Evolutionary conservation across 164 flowering plant genomes (phyloP).

Genomic region (Stephania cephalantha): DNA sequence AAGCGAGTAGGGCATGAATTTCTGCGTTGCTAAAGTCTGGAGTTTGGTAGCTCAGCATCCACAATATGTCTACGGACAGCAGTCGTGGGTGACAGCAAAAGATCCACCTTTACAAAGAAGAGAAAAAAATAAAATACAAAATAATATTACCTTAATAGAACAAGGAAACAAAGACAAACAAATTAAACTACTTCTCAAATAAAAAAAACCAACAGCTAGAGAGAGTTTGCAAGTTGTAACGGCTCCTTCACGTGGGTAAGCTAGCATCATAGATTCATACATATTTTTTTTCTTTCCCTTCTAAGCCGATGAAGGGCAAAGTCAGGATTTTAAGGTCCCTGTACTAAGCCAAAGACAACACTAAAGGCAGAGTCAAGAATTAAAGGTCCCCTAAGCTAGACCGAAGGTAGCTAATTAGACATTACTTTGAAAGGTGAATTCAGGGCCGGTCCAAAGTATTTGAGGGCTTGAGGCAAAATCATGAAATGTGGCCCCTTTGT

Average conservation of each 20-base stretch:
- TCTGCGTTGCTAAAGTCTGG: conserved; percentile 14
- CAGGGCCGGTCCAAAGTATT: too few species aligned
- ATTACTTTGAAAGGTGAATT: too few species aligned
- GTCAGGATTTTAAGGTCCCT: too few species aligned
- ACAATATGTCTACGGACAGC: neutral
- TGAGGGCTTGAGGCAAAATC: too few species aligned
- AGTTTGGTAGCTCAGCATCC: conserved; percentile 2
- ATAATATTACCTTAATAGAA: neutral
- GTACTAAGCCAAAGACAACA: too few species aligned
- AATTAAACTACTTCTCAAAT: neutral
- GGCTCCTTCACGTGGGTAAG: neutral
- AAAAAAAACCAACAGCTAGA: neutral
- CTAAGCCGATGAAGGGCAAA: too few species aligned
- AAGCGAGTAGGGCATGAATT: neutral
- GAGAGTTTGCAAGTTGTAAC: neutral
- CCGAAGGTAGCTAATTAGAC: too few species aligned
- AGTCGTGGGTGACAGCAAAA: conserved; percentile 23
- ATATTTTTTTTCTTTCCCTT: neutral
- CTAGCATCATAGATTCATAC: neutral
- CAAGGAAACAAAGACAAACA: neutral
- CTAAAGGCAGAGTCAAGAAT: too few species aligned
- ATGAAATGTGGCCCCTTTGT: too few species aligned
- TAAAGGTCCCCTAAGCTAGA: too few species aligned
- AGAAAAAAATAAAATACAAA: neutral
- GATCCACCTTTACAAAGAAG: neutral